These are phyloP conservation scores for Fusarium palustre DNA, from an alignment of 2,329 filamentous ascomycete genomes.

Conservation along the genomic window DNA sequence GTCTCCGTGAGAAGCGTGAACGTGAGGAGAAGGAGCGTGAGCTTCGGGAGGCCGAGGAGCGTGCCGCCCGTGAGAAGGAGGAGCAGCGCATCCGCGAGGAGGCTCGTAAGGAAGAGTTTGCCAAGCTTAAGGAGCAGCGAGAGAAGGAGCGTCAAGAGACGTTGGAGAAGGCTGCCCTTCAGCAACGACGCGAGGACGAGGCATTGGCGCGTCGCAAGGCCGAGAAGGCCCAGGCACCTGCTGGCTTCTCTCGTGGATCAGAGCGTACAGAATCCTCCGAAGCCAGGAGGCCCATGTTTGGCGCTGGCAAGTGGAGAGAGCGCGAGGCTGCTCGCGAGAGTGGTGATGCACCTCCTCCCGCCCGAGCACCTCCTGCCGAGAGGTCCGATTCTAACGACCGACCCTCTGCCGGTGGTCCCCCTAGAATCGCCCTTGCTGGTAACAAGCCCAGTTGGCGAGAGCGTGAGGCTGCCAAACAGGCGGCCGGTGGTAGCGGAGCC, in stretches of 20 bases:
- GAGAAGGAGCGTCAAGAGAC: conserved; percentile 76
- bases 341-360: conserved; percentile 48
- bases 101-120: conserved; percentile 78
- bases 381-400: conserved; percentile 62
- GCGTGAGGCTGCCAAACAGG: conserved; percentile 68
- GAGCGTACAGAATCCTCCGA: conserved; percentile 48
- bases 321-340: conserved; percentile 49
- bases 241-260: conserved; percentile 48
- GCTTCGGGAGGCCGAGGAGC: conserved; percentile 87
- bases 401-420: conserved; percentile 61
- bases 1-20: conserved; percentile 84
- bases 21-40: conserved; percentile 85
- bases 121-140: conserved; percentile 73
- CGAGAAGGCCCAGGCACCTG: conserved; percentile 66
- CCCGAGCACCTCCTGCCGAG: conserved; percentile 53
- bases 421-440: conserved; percentile 68
- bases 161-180: conserved; percentile 72
- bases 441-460: conserved; percentile 79
- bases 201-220: conserved; percentile 80
- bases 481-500: conserved; percentile 51
- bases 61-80: conserved; percentile 82
- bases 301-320: conserved; percentile 59
- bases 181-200: conserved; percentile 88
- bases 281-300: conserved; percentile 51
- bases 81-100: conserved; percentile 84